Conservation (phyloP, 2,329 filamentous ascomycete species). For the Fusarium miscanthi region DNA sequence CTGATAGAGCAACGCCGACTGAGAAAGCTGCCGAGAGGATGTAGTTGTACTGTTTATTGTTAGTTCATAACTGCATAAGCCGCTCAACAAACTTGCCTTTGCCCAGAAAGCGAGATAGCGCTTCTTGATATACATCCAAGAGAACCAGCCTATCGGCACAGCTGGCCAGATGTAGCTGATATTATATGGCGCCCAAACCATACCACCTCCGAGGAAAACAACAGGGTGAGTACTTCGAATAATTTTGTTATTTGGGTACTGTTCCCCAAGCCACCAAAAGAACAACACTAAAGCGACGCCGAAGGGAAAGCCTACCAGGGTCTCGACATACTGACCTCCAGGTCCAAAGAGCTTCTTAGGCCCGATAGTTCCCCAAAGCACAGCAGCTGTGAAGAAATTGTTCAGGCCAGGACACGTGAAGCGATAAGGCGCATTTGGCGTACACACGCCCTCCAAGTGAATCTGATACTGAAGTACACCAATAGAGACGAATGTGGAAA, state of each 20-base stretch:
- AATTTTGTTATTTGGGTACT: constrained; percentile 46
- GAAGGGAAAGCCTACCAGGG: constrained; percentile 54
- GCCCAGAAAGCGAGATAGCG: constrained; percentile 61
- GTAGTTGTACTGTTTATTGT: constrained; percentile 55
- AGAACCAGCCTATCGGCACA: constrained; percentile 59
- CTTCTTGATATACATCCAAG: constrained; percentile 60
- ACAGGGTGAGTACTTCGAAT: constrained; percentile 57
- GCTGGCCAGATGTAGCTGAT: constrained; percentile 59
- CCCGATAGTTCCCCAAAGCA: constrained; percentile 56
- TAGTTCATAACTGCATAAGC: background rate
- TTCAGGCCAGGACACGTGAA: constrained; percentile 54
- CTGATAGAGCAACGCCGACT: constrained; percentile 58
- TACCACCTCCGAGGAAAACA: constrained; percentile 54
- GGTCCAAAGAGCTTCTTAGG: constrained; percentile 52
- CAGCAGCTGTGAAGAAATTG: constrained; percentile 54
- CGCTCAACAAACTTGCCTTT: constrained; percentile 47
- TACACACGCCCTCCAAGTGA: constrained; percentile 53
- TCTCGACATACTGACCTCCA: constrained; percentile 50
- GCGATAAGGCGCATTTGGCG: constrained; percentile 48
- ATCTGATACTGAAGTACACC: constrained; percentile 54
- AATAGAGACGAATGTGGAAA: constrained; percentile 50
- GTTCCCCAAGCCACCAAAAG: constrained; percentile 52
- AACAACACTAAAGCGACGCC: constrained; percentile 52
- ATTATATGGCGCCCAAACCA: constrained; percentile 59
- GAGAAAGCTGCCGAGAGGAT: constrained; percentile 60